Conservation (phyloP, 1,284 basidiomycete genomes). For the Takashimella tepidaria region DNA sequence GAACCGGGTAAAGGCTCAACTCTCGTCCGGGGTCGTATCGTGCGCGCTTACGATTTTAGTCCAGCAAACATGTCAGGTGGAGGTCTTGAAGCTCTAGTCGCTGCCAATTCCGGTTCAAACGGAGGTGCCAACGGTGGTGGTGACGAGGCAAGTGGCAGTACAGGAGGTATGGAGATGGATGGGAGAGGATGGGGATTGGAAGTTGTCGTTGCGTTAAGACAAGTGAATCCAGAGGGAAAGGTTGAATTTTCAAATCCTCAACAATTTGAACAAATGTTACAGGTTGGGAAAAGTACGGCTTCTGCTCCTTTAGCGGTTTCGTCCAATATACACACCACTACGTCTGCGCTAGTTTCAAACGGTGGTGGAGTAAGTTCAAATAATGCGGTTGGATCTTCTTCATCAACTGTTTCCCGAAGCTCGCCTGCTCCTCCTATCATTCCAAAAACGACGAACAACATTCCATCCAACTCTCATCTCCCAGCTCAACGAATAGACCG, state of each 20-base stretch:
- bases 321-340: too few relatives aligned
- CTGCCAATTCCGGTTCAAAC: conserved; percentile 15
- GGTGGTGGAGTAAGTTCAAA: not conserved
- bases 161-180: conserved; percentile 22
- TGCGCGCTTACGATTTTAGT: conserved; percentile 38
- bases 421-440: conserved; percentile 3
- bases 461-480: too few relatives aligned
- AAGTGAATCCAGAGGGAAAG: conserved; percentile 38
- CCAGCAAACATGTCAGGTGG: conserved; percentile 23
- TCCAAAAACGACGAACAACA: not conserved
- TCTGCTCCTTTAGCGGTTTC: conserved; percentile 10
- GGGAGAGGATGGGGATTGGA: conserved; percentile 44
- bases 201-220: conserved; percentile 34
- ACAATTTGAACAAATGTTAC: conserved; percentile 39
- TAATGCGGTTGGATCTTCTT: not conserved
- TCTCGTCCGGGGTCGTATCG: conserved; percentile 33
- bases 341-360: not conserved
- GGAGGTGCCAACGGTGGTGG: not conserved
- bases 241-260: conserved; percentile 28
- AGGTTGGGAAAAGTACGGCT: conserved; percentile 13
- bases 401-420: conserved; percentile 4
- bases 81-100: conserved; percentile 40
- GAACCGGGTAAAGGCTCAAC: conserved; percentile 29
- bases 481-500: not conserved
- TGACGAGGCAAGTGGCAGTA: conserved; percentile 15